These are phyloP conservation scores for Cryptosporidium sp. DNA, from an alignment of 169 alveolate species.

Conservation along the genomic window DNA sequence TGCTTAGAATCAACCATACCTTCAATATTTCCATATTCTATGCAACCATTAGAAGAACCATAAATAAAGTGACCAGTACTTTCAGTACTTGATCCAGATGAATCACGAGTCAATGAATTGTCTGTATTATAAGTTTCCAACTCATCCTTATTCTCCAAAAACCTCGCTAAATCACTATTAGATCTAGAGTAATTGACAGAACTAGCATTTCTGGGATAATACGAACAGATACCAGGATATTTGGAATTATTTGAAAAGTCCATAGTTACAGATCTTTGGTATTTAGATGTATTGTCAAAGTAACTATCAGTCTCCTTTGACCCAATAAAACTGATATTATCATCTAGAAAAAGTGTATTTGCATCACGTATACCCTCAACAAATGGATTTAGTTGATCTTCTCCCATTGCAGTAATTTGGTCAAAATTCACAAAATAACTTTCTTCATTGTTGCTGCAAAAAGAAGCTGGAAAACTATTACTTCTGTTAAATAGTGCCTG, in stretches of 20 bases:
- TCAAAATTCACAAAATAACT: constrained; percentile 60
- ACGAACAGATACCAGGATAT: constrained; percentile 11
- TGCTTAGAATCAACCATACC: neutral
- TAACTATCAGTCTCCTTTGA: constrained; percentile 44
- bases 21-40: neutral
- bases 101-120: constrained; percentile 28
- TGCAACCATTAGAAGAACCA: neutral
- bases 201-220: constrained; percentile 8
- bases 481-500: constrained; percentile 53
- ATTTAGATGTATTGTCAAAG: constrained; percentile 43
- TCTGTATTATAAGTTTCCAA: constrained; percentile 11
- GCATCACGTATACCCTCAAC: constrained; percentile 21
- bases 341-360: constrained; percentile 18
- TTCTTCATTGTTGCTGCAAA: constrained; percentile 41
- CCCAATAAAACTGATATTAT: constrained; percentile 32
- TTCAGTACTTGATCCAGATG: constrained; percentile 33
- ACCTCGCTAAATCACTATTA: constrained; percentile 30
- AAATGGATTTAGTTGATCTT: constrained; percentile 19
- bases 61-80: neutral
- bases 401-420: constrained; percentile 47
- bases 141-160: constrained; percentile 25
- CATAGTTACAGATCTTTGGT: constrained; percentile 48
- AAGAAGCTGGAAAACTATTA: constrained; percentile 62
- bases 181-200: constrained; percentile 26
- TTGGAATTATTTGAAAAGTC: constrained; percentile 43